These are phyloP conservation scores for Picochlorum costavermella DNA, from an alignment of 139 green algal species.

Conservation along the genomic window DNA sequence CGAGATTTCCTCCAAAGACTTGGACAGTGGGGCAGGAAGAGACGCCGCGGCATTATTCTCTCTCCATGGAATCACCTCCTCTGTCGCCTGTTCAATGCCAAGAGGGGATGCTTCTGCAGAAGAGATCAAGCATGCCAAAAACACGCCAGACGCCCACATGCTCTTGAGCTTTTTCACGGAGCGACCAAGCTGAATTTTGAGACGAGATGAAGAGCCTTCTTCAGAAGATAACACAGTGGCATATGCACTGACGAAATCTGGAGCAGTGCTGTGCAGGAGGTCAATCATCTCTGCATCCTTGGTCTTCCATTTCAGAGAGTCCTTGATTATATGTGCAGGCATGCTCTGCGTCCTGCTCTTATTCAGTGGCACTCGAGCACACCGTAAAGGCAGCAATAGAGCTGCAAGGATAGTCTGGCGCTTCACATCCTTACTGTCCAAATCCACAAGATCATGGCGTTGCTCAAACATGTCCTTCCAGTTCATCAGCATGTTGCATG, in stretches of 20 bases:
- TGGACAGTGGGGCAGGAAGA: not conserved
- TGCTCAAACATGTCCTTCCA: conserved; percentile 4
- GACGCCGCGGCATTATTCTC: not conserved
- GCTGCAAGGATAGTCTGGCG: conserved; percentile 58
- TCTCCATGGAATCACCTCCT: not conserved
- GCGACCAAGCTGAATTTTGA: conserved; percentile 36
- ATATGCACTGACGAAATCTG: conserved; percentile 31
- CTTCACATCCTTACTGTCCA: not conserved
- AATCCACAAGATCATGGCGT: not conserved
- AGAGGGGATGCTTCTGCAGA: conserved; percentile 26
- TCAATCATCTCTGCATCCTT: conserved; percentile 47
- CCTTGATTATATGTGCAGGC: conserved; percentile 41
- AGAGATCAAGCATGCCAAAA: conserved; percentile 34
- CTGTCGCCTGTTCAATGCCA: conserved; percentile 8
- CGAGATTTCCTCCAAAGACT: not conserved
- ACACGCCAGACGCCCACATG: conserved; percentile 41
- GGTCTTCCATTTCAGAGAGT: conserved; percentile 64
- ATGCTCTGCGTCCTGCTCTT: conserved; percentile 37
- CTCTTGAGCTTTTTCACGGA: conserved; percentile 51
- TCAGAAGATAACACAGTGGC: conserved; percentile 8
- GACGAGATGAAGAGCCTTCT: not conserved
- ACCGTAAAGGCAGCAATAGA: conserved; percentile 64
- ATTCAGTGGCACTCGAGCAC: conserved; percentile 7
- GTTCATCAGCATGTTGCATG: conserved; percentile 6
- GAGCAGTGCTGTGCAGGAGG: conserved; percentile 35